Evolutionary conservation across 2,329 filamentous ascomycete species (phyloP).

Genomic region (Pestalotiopsis sp.): DNA sequence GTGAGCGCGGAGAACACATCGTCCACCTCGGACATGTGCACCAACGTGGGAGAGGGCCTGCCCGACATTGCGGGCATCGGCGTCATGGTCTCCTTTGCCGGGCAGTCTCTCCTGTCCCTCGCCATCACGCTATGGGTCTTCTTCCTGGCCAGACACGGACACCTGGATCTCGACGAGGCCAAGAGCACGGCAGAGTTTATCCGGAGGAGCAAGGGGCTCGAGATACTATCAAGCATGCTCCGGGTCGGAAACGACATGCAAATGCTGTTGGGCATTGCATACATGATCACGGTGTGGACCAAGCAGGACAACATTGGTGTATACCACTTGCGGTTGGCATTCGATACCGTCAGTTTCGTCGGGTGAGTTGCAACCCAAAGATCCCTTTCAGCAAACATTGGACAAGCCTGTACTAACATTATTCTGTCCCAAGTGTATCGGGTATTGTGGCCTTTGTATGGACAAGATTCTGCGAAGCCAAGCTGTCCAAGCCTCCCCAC

Average conservation of each 20-base stretch:
- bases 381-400: neutral
- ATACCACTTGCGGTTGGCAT: slow-evolving; percentile 19
- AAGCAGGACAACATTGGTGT: slow-evolving; percentile 16
- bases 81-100: slow-evolving; percentile 18
- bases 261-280: slow-evolving; percentile 18
- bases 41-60: slow-evolving; percentile 15
- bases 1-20: neutral
- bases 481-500: slow-evolving; percentile 10
- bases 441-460: slow-evolving; percentile 16
- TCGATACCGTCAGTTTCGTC: slow-evolving; percentile 21
- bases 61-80: slow-evolving; percentile 19
- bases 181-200: slow-evolving; percentile 13
- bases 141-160: slow-evolving; percentile 16
- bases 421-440: slow-evolving; percentile 12
- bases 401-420: neutral
- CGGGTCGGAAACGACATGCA: slow-evolving; percentile 20
- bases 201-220: slow-evolving; percentile 13
- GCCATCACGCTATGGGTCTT: slow-evolving; percentile 17
- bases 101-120: slow-evolving; percentile 19
- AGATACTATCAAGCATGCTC: slow-evolving; percentile 18
- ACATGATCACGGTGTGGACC: slow-evolving; percentile 19
- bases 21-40: slow-evolving; percentile 3
- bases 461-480: slow-evolving; percentile 13
- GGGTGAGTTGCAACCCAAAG: slow-evolving; percentile 12
- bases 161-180: slow-evolving; percentile 15